Percentiles rank a stretch among this genome's conserved stretches.
Evolutionary conservation across 2,329 filamentous ascomycete genomes (phyloP).

Genomic region (Aspergillus tamarii): DNA sequence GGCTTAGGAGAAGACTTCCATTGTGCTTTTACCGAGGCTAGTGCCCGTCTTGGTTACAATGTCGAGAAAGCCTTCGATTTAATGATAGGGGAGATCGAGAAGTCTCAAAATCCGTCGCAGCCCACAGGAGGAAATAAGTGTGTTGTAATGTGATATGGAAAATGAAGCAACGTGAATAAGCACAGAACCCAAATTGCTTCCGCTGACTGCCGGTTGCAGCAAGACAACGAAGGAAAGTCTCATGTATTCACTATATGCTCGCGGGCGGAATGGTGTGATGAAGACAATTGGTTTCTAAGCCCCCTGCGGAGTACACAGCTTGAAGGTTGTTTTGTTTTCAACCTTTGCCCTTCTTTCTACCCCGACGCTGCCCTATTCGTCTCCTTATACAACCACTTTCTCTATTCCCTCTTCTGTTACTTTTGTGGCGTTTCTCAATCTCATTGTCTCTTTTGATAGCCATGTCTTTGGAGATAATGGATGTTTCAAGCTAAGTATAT

Average conservation of each 20-base stretch:
- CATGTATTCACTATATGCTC: background rate
- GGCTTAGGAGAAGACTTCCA: slow-evolving; percentile 83
- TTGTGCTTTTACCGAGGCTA: slow-evolving; percentile 93
- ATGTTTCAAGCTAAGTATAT: background rate
- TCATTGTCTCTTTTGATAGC: background rate
- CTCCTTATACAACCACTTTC: background rate
- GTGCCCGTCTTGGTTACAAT: slow-evolving; percentile 91
- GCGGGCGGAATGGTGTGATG: background rate
- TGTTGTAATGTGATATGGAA: slow-evolving; percentile 70
- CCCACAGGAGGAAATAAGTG: slow-evolving; percentile 81
- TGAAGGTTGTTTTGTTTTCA: background rate
- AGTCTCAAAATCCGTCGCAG: slow-evolving; percentile 86
- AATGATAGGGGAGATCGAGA: slow-evolving; percentile 93
- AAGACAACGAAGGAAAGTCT: background rate
- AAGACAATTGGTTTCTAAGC: background rate
- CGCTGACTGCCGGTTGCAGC: background rate
- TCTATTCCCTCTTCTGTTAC: background rate
- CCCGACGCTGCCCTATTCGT: background rate
- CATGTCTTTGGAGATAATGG: background rate
- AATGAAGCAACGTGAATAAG: background rate
- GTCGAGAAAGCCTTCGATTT: slow-evolving; percentile 91
- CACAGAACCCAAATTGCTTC: background rate
- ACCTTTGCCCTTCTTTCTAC: background rate
- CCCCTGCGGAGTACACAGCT: background rate
- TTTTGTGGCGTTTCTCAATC: background rate